Conservation (phyloP, 495 filamentous ascomycete genomes). For the Neurospora terricola region DNA sequence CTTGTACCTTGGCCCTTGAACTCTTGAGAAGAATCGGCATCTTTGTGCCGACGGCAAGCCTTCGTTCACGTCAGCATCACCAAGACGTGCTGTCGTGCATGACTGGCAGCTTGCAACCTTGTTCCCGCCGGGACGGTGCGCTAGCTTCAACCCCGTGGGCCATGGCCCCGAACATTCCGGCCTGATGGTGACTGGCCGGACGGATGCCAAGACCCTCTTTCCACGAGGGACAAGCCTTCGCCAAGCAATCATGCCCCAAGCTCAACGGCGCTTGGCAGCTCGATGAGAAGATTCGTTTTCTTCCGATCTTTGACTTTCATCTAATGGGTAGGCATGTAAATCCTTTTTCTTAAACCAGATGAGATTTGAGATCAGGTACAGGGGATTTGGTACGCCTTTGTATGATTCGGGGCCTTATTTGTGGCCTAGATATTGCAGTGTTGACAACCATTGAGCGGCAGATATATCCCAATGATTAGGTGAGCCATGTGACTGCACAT, state of each 20-base stretch:
- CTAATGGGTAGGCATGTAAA: background rate
- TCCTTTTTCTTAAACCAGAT: background rate
- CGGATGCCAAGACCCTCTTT: conserved; percentile 5
- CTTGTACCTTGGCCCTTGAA: background rate
- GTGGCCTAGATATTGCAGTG: background rate
- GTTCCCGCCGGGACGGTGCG: background rate
- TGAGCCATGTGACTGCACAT: background rate
- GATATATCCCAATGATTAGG: background rate
- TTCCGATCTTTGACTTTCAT: background rate
- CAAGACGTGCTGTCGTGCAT: background rate
- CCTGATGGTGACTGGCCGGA: conserved; percentile 38
- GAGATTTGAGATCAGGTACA: background rate
- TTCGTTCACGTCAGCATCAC: background rate
- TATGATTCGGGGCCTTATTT: background rate
- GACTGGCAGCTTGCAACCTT: background rate
- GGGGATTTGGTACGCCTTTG: background rate
- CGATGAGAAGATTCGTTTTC: background rate
- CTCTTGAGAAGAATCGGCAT: background rate
- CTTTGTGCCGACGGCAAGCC: background rate
- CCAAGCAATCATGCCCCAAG: conserved; percentile 11
- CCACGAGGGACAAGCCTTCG: conserved; percentile 17
- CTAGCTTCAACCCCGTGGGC: conserved; percentile 16
- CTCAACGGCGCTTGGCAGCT: conserved; percentile 4
- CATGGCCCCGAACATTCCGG: conserved; percentile 39
- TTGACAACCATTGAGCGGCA: background rate